A percentile compares a stretch with the other conserved stretches of the same genome.
phyloP scores from a whole-genome alignment of 2,329 filamentous ascomycete genomes.

The Corinectria fuckeliana region DNA sequence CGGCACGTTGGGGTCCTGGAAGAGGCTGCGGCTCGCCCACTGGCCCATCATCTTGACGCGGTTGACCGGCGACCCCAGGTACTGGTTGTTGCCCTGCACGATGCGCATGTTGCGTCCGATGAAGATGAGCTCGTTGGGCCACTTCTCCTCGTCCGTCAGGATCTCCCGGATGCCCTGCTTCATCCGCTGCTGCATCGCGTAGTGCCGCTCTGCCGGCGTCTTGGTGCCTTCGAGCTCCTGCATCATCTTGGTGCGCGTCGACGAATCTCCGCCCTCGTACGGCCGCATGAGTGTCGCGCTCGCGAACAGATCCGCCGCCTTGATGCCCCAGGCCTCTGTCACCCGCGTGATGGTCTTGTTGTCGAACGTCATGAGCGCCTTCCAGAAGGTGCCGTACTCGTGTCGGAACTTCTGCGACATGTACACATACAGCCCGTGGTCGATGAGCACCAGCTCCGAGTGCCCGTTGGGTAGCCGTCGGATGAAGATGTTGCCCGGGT shows the following conservation, averaged over 20 bases:
- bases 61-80: conserved; percentile 87
- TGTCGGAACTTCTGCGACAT: conserved; percentile 84
- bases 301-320: conserved; percentile 88
- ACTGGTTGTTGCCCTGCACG: conserved; percentile 92
- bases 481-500: conserved; percentile 97
- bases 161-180: conserved; percentile 72
- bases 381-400: conserved; percentile 92
- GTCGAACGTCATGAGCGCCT: conserved; percentile 90
- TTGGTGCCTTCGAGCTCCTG: conserved; percentile 65
- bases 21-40: conserved; percentile 87
- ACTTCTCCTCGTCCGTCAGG: conserved; percentile 83
- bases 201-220: conserved; percentile 75
- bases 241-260: conserved; percentile 69
- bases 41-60: conserved; percentile 91
- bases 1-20: conserved; percentile 72
- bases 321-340: conserved; percentile 84
- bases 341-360: conserved; percentile 78
- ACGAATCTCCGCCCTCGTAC: conserved; percentile 82
- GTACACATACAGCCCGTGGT: conserved; percentile 94
- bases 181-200: conserved; percentile 87
- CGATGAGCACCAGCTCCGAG: conserved; percentile 91
- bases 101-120: conserved; percentile 92
- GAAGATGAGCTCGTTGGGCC: conserved; percentile 90
- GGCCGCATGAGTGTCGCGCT: conserved; percentile 88
- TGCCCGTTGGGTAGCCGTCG: conserved; percentile 82